phyloP scores from a whole-genome alignment of 2,329 filamentous ascomycete species.

The Hymenoscyphus occultus region DNA sequence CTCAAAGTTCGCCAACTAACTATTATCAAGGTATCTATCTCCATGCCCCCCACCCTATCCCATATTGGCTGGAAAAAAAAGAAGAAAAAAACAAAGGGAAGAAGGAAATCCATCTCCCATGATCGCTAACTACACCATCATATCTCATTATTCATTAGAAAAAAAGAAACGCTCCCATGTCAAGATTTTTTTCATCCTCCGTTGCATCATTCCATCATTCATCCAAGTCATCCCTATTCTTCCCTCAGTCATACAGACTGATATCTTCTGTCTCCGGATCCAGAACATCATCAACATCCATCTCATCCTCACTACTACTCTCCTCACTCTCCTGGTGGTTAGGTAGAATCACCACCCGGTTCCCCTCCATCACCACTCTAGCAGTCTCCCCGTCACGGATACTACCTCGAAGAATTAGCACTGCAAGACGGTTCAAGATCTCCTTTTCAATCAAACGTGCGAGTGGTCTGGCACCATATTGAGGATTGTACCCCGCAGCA shows the following conservation, averaged over 20 bases:
- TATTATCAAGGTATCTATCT: no score
- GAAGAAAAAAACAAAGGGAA: no score
- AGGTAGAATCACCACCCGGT: constrained; percentile 74
- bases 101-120: no score
- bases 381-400: constrained; percentile 85
- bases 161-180: no score
- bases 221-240: not conserved
- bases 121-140: no score
- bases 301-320: constrained; percentile 70
- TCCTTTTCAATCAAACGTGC: constrained; percentile 93
- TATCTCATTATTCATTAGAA: no score
- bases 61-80: no score
- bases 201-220: not conserved
- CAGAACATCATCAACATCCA: constrained; percentile 54
- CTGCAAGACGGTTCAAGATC: constrained; percentile 87
- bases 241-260: constrained; percentile 47
- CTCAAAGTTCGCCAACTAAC: no score
- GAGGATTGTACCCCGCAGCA: constrained; percentile 86
- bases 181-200: not conserved
- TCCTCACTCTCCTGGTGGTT: constrained; percentile 79
- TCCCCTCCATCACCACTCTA: constrained; percentile 72
- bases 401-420: constrained; percentile 81
- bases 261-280: constrained; percentile 61
- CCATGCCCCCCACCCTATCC: no score
- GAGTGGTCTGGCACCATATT: constrained; percentile 88